A percentile compares a stretch with the other conserved stretches of the same genome.
These are phyloP conservation scores for sunflower (Helianthus annuus) DNA, from an alignment of 129 eudicot species.

Conservation along the genomic window DNA sequence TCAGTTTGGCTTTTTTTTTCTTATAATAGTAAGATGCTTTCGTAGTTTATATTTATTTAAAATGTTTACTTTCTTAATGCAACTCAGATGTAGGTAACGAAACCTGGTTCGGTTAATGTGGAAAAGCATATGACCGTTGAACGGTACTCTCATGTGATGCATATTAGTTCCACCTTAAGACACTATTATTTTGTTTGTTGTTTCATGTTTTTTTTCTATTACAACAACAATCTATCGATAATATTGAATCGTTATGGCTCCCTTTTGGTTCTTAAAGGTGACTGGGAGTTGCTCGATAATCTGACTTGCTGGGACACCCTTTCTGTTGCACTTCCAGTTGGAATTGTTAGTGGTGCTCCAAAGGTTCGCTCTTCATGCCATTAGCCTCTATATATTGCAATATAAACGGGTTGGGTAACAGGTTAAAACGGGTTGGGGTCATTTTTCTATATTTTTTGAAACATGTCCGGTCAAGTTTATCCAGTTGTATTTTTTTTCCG, in stretches of 20 bases:
- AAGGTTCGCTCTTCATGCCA: conserved; percentile 48
- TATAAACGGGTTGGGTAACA: not conserved
- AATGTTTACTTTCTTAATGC: too few species aligned
- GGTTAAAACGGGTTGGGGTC: not conserved
- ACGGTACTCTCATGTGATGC: conserved; percentile 91
- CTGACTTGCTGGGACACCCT: conserved; percentile 86
- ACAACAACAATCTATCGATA: not conserved
- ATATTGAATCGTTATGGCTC: not conserved
- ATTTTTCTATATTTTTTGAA: not conserved
- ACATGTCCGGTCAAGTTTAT: not conserved
- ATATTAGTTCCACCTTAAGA: conserved; percentile 90
- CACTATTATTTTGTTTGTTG: not conserved
- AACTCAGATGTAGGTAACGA: conserved; percentile 54
- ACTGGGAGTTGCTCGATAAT: conserved; percentile 70
- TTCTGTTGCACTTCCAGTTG: conserved; percentile 82
- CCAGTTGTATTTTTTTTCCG: not conserved
- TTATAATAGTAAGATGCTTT: too few species aligned
- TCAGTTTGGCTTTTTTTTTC: too few species aligned
- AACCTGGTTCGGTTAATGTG: conserved; percentile 76
- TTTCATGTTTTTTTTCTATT: not conserved
- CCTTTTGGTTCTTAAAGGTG: conserved; percentile 47
- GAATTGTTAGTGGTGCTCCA: conserved; percentile 89
- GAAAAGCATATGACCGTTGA: conserved; percentile 80
- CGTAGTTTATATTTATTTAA: too few species aligned
- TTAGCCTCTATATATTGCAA: not conserved